phyloP scores from a whole-genome alignment of 2,329 filamentous ascomycete species.

The Curvularia spicifera region DNA sequence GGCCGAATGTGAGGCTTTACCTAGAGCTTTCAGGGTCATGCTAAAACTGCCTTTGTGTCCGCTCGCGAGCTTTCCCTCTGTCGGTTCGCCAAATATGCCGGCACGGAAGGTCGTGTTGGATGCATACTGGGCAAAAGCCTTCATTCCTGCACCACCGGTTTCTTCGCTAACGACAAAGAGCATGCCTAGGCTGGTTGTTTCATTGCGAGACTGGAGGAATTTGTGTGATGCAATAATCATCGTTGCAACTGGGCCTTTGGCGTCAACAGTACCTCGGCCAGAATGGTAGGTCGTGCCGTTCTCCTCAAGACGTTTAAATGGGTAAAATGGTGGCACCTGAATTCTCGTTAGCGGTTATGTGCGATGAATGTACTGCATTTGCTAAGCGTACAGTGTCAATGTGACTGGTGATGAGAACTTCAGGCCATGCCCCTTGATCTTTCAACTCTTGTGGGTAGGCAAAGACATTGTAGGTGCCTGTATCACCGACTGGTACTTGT shows the following conservation, averaged over 20 bases:
- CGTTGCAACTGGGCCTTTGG: constrained; percentile 65
- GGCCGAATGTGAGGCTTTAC: constrained; percentile 81
- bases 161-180: constrained; percentile 82
- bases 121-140: constrained; percentile 42
- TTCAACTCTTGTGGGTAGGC: constrained; percentile 60
- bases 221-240: constrained; percentile 71
- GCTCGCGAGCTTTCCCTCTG: constrained; percentile 80
- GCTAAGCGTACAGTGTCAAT: constrained; percentile 67
- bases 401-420: constrained; percentile 74
- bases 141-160: constrained; percentile 79
- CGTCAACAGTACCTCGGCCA: constrained; percentile 75
- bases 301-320: constrained; percentile 62
- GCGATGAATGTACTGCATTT: background rate
- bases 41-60: constrained; percentile 86
- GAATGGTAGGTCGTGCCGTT: constrained; percentile 56
- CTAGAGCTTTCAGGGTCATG: constrained; percentile 69
- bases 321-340: constrained; percentile 65
- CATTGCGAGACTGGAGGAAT: constrained; percentile 54
- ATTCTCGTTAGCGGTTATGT: background rate
- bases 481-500: constrained; percentile 44
- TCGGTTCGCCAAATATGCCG: constrained; percentile 91
- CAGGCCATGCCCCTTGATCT: constrained; percentile 53
- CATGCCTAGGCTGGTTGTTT: constrained; percentile 49
- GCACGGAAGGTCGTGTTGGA: constrained; percentile 61
- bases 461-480: constrained; percentile 73